Conservation (phyloP, 176 grass and related monocot species). For the Oryza brachyantha region DNA sequence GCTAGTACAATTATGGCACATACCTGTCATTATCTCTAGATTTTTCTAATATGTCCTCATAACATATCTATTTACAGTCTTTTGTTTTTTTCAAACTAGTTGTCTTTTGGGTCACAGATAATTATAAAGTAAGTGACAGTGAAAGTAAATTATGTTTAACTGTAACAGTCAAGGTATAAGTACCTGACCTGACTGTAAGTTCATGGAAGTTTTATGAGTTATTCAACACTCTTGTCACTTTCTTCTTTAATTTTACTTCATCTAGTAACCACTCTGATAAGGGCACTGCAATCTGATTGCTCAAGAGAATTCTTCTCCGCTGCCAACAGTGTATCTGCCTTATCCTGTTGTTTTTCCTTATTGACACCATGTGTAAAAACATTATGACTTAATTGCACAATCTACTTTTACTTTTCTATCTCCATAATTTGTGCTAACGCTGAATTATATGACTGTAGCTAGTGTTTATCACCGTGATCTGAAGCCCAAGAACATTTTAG, state of each 20-base stretch:
- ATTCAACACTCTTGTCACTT: neutral
- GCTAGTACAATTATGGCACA: neutral
- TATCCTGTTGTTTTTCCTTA: neutral
- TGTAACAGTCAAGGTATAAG: neutral
- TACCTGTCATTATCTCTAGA: neutral
- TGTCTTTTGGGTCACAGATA: neutral
- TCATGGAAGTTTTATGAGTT: neutral
- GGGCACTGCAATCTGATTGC: neutral
- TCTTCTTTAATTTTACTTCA: neutral
- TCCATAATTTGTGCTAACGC: slow-evolving; percentile 28
- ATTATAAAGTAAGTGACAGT: neutral
- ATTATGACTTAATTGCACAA: neutral
- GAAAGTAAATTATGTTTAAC: neutral
- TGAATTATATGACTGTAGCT: slow-evolving; percentile 46
- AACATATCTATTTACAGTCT: neutral
- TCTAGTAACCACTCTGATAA: neutral
- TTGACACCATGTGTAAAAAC: neutral
- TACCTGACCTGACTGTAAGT: neutral
- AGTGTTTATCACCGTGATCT: slow-evolving; percentile 96
- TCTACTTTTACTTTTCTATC: neutral
- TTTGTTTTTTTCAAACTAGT: neutral
- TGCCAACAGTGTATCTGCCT: neutral
- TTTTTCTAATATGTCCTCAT: neutral
- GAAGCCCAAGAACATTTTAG: slow-evolving; percentile 99
- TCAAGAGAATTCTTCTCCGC: neutral